These are phyloP conservation scores for Mycena sp. DNA, from an alignment of 1,284 basidiomycete species.

Conservation along the genomic window DNA sequence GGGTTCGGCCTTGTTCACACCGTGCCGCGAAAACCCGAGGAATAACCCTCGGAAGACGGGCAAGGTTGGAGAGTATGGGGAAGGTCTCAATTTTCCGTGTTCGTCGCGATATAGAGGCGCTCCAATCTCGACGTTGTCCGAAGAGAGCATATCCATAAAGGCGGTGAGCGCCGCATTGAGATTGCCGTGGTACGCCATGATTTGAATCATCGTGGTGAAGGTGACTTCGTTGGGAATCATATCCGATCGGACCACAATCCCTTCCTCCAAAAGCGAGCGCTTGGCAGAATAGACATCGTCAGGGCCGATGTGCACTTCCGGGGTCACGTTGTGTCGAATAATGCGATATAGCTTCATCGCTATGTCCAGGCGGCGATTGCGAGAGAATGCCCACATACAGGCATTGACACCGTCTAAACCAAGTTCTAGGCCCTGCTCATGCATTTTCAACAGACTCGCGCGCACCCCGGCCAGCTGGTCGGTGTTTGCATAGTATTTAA, in stretches of 20 bases:
- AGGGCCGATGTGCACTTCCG: conserved; percentile 40
- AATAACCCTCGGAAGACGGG: conserved; percentile 78
- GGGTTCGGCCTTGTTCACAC: conserved; percentile 32
- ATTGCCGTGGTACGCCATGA: conserved; percentile 75
- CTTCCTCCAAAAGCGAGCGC: conserved; percentile 50
- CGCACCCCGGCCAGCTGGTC: conserved; percentile 63
- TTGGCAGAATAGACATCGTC: conserved; percentile 47
- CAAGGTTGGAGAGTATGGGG: conserved; percentile 54
- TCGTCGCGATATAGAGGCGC: conserved; percentile 40
- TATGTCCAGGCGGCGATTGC: conserved; percentile 61
- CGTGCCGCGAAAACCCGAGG: conserved; percentile 78
- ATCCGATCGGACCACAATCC: conserved; percentile 53
- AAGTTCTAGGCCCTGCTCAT: conserved; percentile 58
- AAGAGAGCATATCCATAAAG: conserved; percentile 77
- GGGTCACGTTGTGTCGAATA: conserved; percentile 60
- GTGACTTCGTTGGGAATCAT: conserved; percentile 70
- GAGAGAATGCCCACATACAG: conserved; percentile 72
- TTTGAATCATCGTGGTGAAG: conserved; percentile 76
- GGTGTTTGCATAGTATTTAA: conserved; percentile 62
- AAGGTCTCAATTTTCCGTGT: conserved; percentile 37
- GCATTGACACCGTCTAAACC: conserved; percentile 73
- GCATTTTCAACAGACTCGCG: conserved; percentile 60
- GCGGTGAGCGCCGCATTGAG: conserved; percentile 64
- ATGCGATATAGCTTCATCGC: conserved; percentile 70
- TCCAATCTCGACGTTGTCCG: conserved; percentile 49